Base-by-base conservation (phyloP, 352 stramenopile species). In the Peronospora tabacina region DNA sequence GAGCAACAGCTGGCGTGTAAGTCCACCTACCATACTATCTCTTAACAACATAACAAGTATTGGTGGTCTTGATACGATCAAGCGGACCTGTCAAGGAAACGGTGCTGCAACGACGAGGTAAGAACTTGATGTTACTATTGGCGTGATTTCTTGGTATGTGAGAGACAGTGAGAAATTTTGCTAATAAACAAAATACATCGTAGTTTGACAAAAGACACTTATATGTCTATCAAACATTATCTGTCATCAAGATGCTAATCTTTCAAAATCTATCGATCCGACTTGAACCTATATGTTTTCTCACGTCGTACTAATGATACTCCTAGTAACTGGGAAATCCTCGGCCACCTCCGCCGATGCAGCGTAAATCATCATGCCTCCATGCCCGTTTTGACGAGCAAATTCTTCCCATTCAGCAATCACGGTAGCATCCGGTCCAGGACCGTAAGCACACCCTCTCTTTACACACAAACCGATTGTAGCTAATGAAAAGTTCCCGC, bases 351-450 rank as follows among this genome's bases (percentile, higher is more conserved):
- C 80, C 10, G 63, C 51, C 2, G 76, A 88, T 7, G 72, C 76
- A 1, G 77, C 64, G 47, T 84, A 90, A 33, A 90, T 65, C 72
- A 86, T 87, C 71, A 90, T 87, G 0, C 79, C 79, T 6, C 72
- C 74, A n/a, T 57, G 37, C 7, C 54, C 58, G 0, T 58, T 34
- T 37, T 62, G 44, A 6, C 68, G 54, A 35, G 68, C 66, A 16
- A 80, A 72, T 20, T 56, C 19, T 26, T 69, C 63, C 80, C 80
- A 90, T 30, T 63, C 24, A 5, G 59, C 43, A 7, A 90, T 69
- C n/a, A 87, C 58, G 4, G 49, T 66, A 0, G 47, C n/a, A 29
- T 70, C 85, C 3, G 80, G 76, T 24, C 80, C 74, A 2, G 76
- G 80, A 0, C 80, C 80, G 33, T 80, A 90, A 4, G 76, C 75